Conservation (phyloP, 2,329 filamentous ascomycete genomes). For the Alternaria viburni region DNA sequence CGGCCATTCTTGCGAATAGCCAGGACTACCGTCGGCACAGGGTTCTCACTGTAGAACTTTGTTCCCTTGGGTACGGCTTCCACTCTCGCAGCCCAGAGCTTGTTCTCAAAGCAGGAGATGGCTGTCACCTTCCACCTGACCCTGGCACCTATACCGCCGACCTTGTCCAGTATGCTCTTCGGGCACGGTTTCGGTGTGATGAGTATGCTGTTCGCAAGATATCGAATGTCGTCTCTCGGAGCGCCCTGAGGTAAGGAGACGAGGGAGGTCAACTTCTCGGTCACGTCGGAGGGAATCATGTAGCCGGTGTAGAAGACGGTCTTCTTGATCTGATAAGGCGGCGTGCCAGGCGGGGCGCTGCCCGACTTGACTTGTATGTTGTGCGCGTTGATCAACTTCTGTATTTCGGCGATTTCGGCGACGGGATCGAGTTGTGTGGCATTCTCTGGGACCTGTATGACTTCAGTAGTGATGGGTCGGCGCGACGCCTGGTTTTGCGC, state of each 20-base stretch:
- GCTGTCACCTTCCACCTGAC: constrained; percentile 84
- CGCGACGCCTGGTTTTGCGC: constrained; percentile 57
- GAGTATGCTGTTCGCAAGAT: constrained; percentile 87
- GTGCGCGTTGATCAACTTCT: constrained; percentile 87
- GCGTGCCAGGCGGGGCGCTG: constrained; percentile 53
- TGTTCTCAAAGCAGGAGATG: constrained; percentile 75
- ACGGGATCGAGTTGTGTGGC: constrained; percentile 77
- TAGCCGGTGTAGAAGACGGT: constrained; percentile 93
- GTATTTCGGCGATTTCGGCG: constrained; percentile 80
- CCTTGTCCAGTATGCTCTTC: constrained; percentile 75
- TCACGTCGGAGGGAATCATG: constrained; percentile 75
- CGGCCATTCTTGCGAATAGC: constrained; percentile 77
- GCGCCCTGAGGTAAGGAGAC: constrained; percentile 67
- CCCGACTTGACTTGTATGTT: constrained; percentile 66
- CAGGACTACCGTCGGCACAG: constrained; percentile 79
- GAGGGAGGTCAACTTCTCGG: constrained; percentile 74
- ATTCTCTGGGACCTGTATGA: constrained; percentile 83
- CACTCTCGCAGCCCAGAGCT: constrained; percentile 85
- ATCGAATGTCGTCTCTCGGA: constrained; percentile 74
- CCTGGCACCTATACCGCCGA: constrained; percentile 84
- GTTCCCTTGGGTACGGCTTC: constrained; percentile 71
- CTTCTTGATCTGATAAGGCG: constrained; percentile 76
- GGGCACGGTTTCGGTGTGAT: constrained; percentile 82
- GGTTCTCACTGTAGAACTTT: constrained; percentile 77
- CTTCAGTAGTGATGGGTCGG: constrained; percentile 74